Evolutionary conservation across 2,329 filamentous ascomycete genomes (phyloP), one percentile per base, ranked within the genome.

Genomic region (Pseudogymnoascus sp.): DNA sequence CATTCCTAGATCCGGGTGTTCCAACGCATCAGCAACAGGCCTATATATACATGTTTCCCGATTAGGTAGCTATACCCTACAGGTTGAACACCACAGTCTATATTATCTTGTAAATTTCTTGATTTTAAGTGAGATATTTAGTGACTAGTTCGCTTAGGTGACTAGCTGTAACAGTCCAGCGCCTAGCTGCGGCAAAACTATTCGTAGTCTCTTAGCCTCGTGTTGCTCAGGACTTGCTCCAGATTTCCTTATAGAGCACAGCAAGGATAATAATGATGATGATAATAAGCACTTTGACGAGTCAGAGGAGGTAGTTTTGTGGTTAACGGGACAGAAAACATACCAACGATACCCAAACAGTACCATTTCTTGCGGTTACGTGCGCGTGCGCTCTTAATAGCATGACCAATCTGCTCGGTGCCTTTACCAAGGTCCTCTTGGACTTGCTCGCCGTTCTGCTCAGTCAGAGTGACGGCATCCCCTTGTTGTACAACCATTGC

Each of bases 321-420:
- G 33, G 33, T 36, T 5, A 36, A 36, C 12, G 33, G 5, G 33
- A 36, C 33, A 52, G 35, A 52, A 9, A 55, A 66, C 67, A 61
- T 68, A 84, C 82, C 76, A 73, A 82, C 79, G 78, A 97, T 91
- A 70, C 88, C 87, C 69, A 96, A 78, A 80, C 92, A 96, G 74
- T 90, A 92, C 92, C 92, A 97, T 89, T 97, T 97, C 91, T 95
- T 96, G 79, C 70, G 71, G 62, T 86, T 90, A 69, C 90, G 84
- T 69, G 85, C 84, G 73, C 88, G 82, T 7, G 93, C 92, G 68
- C 90, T 96, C 64, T 83, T 82, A 65, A 96, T 89, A 11, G 82
- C 86, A 64, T 97, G 30, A 35, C 3, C 12, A 35, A 35, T 89
- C 75, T 97, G 86, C 66, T 85, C 83, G 72, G 94, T 97, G 66